Evolutionary conservation across 352 stramenopile genomes (phyloP).

Genomic region (Peronospora belbahrii): DNA sequence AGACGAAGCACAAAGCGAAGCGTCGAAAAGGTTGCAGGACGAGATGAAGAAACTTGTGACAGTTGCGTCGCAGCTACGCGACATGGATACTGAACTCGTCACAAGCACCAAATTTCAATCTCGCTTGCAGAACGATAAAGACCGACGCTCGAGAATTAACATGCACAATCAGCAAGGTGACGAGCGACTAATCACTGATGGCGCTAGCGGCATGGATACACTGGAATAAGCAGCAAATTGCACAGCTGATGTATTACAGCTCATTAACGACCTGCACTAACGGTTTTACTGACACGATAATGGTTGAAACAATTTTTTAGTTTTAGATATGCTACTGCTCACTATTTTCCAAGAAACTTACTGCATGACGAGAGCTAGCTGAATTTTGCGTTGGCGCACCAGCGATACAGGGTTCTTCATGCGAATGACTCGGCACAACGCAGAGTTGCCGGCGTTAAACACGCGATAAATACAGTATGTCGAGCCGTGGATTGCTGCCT

Average conservation of each 20-base stretch:
- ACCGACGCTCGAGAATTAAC: slow-evolving; percentile 44
- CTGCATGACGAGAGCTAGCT: slow-evolving; percentile 76
- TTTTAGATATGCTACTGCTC: slow-evolving; percentile 8
- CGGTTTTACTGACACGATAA: slow-evolving; percentile 4
- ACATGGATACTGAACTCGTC: slow-evolving; percentile 75
- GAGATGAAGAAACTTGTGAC: slow-evolving; percentile 71
- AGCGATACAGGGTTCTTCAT: slow-evolving; percentile 81
- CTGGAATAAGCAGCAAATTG: slow-evolving; percentile 30
- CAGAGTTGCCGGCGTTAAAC: slow-evolving; percentile 70
- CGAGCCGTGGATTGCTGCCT: slow-evolving; percentile 67
- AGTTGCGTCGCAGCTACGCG: slow-evolving; percentile 58
- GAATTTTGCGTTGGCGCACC: slow-evolving; percentile 76
- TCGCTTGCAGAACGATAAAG: slow-evolving; percentile 69
- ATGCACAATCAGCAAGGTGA: slow-evolving; percentile 43
- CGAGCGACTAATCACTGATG: slow-evolving; percentile 31
- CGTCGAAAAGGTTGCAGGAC: slow-evolving; percentile 44
- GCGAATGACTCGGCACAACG: slow-evolving; percentile 65
- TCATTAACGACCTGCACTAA: background rate
- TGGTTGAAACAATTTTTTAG: slow-evolving; percentile 4
- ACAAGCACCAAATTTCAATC: slow-evolving; percentile 75
- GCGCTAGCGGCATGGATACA: slow-evolving; percentile 42
- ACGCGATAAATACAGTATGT: slow-evolving; percentile 82
- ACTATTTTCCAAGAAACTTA: slow-evolving; percentile 11
- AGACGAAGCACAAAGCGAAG: slow-evolving; percentile 33
- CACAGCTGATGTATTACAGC: background rate